These are phyloP conservation scores for Naganishia liquefaciens DNA, from an alignment of 1,284 basidiomycete species.

Conservation along the genomic window DNA sequence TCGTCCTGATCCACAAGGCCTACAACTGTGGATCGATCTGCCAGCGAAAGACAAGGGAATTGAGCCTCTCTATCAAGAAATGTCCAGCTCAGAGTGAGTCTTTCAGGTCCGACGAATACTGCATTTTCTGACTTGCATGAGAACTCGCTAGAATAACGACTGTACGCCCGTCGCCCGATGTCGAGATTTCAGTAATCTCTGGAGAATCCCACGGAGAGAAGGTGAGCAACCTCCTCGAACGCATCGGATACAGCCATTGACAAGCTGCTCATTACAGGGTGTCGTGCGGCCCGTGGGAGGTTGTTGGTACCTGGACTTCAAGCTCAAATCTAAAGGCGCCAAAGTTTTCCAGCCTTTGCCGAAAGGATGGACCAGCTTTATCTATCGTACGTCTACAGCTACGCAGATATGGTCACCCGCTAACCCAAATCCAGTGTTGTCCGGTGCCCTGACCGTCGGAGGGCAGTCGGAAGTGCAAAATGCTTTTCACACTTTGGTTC, in stretches of 20 bases:
- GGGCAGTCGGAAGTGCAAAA: constrained; percentile 59
- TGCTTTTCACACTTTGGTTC: constrained; percentile 71
- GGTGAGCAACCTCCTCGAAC: constrained; percentile 28
- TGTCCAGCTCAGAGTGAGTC: constrained; percentile 55
- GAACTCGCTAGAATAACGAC: constrained; percentile 63
- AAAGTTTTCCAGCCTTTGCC: constrained; percentile 82
- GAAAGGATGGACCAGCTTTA: constrained; percentile 76
- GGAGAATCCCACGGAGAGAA: constrained; percentile 79
- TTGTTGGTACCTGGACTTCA: constrained; percentile 88
- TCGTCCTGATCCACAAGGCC: constrained; percentile 69
- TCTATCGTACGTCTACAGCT: constrained; percentile 64
- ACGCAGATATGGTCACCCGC: constrained; percentile 1
- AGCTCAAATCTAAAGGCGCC: constrained; percentile 66
- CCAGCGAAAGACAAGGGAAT: constrained; percentile 85
- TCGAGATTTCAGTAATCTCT: constrained; percentile 80
- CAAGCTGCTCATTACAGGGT: constrained; percentile 56
- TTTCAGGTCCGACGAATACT: background rate
- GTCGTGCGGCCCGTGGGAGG: constrained; percentile 87
- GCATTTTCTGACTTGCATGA: background rate
- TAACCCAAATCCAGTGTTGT: background rate
- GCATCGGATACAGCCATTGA: constrained; percentile 4
- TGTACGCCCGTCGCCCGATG: constrained; percentile 70
- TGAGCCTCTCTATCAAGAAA: constrained; percentile 59
- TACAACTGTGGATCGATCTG: constrained; percentile 94
- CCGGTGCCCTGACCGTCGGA: constrained; percentile 61